A percentile compares a stretch with the other conserved stretches of the same genome.
These are phyloP conservation scores for Leccinum solheimii DNA, from an alignment of 1,284 basidiomycete species.

Conservation along the genomic window DNA sequence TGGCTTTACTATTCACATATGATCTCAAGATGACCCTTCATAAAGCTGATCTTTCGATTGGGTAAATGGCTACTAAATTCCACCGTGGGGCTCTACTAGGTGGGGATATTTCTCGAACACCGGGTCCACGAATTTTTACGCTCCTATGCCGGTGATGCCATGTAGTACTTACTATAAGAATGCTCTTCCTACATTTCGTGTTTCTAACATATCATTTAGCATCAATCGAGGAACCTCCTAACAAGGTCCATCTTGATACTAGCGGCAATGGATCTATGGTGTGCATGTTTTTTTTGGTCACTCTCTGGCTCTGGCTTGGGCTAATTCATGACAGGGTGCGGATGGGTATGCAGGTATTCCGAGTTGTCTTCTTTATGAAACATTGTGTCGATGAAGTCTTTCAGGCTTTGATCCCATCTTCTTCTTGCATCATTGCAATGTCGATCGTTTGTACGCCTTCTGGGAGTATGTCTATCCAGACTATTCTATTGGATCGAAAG, in stretches of 20 bases:
- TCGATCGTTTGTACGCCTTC: constrained; percentile 19
- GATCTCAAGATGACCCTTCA: constrained; percentile 9
- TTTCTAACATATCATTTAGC: constrained; percentile 9
- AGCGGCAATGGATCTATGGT: constrained; percentile 19
- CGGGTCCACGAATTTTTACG: neutral
- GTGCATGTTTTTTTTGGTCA: neutral
- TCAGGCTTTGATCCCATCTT: constrained; percentile 21
- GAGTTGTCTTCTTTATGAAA: neutral
- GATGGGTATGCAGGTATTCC: constrained; percentile 20
- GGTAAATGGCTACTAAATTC: neutral
- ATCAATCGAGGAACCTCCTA: constrained; percentile 20
- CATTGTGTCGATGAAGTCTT: neutral
- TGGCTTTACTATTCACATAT: constrained; percentile 14
- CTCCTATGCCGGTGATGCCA: constrained; percentile 15
- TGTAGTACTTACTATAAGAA: neutral
- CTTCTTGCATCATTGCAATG: constrained; percentile 19
- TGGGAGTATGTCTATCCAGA: constrained; percentile 23
- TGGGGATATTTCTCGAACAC: constrained; percentile 21
- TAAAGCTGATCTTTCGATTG: constrained; percentile 2
- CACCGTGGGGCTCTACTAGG: constrained; percentile 1
- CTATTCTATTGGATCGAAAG: constrained; percentile 12
- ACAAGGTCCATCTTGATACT: constrained; percentile 15
- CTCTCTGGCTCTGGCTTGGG: neutral
- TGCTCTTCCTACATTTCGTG: neutral
- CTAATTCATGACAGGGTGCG: constrained; percentile 6